phyloP scores from a whole-genome alignment of 2,329 filamentous ascomycete species.

The Trichoderma simmonsii region DNA sequence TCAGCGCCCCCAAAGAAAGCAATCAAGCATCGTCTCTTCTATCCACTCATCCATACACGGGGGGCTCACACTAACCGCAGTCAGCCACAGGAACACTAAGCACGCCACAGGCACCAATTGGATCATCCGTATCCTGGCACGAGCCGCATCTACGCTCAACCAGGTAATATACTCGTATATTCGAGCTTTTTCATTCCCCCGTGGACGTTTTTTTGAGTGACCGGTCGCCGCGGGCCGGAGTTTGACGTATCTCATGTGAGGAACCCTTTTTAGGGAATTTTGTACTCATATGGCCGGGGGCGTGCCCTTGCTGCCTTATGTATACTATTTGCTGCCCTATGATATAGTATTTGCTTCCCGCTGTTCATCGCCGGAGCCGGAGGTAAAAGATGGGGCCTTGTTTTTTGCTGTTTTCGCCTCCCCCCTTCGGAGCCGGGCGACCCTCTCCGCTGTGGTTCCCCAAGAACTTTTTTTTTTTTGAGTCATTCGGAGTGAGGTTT shows the following conservation, averaged over 20 bases:
- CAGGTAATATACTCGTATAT: background rate
- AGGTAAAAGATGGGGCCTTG: background rate
- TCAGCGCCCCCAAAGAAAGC: background rate
- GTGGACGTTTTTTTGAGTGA: background rate
- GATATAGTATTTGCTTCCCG: too few relatives aligned
- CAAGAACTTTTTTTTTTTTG: background rate
- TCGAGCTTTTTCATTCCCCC: background rate
- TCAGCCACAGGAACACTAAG: background rate
- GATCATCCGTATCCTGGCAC: background rate
- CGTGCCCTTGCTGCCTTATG: too few relatives aligned
- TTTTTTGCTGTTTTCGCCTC: background rate
- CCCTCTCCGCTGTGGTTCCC: slow-evolving; percentile 5
- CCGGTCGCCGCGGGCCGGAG: background rate
- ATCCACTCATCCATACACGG: background rate
- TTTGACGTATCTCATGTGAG: background rate
- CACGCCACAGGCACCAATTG: background rate
- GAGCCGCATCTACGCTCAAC: background rate
- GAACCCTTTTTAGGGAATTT: background rate
- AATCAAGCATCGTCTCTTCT: background rate
- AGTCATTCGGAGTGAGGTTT: background rate
- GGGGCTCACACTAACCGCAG: background rate
- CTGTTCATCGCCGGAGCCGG: slow-evolving; percentile 26
- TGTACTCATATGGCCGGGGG: too few relatives aligned
- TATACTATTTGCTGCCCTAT: too few relatives aligned
- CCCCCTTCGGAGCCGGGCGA: slow-evolving; percentile 10